Percentiles rank a stretch among this genome's conserved stretches.
phyloP scores from a whole-genome alignment of 179 eudicot genomes.

The Beta lomatogona region DNA sequence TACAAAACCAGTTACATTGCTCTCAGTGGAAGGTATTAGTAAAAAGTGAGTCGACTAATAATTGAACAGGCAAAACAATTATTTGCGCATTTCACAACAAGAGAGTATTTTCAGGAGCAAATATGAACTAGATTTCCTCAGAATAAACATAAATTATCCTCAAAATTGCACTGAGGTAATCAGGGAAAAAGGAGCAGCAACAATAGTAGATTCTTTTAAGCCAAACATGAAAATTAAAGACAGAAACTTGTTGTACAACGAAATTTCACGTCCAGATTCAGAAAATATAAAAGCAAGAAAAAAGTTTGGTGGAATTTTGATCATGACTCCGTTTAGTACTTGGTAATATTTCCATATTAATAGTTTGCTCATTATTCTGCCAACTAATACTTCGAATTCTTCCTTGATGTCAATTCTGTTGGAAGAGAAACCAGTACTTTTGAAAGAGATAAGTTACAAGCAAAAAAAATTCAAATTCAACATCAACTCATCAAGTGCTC shows the following conservation, averaged over 20 bases:
- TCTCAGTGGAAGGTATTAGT: neutral
- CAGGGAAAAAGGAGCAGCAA: neutral
- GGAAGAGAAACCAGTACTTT: neutral
- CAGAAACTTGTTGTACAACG: neutral
- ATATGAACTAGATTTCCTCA: neutral
- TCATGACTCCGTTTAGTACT: neutral
- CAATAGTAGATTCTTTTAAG: neutral
- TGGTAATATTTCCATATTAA: neutral
- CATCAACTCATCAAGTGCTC: neutral
- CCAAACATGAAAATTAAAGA: neutral
- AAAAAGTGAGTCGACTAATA: neutral
- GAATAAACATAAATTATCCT: neutral
- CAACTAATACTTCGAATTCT: neutral
- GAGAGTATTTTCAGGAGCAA: neutral
- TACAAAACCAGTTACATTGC: neutral
- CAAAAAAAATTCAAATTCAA: neutral
- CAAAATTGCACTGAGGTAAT: neutral
- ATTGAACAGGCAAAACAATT: neutral
- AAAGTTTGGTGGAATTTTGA: neutral
- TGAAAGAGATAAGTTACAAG: neutral
- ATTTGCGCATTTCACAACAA: neutral
- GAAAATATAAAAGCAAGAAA: neutral
- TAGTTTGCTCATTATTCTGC: neutral
- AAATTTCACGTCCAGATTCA: neutral
- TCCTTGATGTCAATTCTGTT: neutral